Base-by-base conservation (phyloP, 2,329 filamentous ascomycete species). In the Colletotrichum sp. region DNA sequence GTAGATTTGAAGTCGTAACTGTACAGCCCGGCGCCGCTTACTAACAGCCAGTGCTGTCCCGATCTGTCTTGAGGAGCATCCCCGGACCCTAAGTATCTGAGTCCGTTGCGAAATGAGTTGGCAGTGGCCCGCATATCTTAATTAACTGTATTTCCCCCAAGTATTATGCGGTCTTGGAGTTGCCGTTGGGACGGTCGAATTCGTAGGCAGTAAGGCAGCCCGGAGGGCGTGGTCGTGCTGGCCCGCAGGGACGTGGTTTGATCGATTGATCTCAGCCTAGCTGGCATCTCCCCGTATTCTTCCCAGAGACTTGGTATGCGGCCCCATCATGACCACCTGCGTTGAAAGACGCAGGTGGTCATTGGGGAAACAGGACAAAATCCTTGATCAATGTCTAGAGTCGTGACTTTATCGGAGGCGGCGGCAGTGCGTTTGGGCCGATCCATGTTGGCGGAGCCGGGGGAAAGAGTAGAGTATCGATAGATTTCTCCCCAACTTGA, bases 251-350 rank as follows among this genome's bases (percentile, higher is more conserved):
- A 39, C 7, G 16, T 39, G 16, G 15, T 18, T 12, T 26, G 26
- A 26, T 44, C n/a, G 39, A 6, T 3, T 9, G 5, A 44, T 44
- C 39, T 1, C 9, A 44, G 9, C 18, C 8, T n/a, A 44, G 18
- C 39, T 44, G 5, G 39, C 9, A n/a, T n/a, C 18, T 44, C 18
- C 18, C 9, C 39, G 8, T n/a, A 6, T 4, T 44, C 3, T 6
- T n/a, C 39, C 39, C 9, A n/a, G 5, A 6, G 18, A 44, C 4
- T 44, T 5, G 39, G 5, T n/a, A 39, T n/a, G 5, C 8, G 3
- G 18, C 0, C 9, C 18, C 18, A 44, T 12, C 5, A 0, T 3
- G 5, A 0, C 5, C 18, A 44, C 9, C 18, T 12, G 18, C 5
- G 39, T 44, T 44, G 9, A n/a, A 12, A 18, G 39, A 9, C 21